phyloP scores from a whole-genome alignment of 352 stramenopile species.

The Phytophthora sojae region DNA sequence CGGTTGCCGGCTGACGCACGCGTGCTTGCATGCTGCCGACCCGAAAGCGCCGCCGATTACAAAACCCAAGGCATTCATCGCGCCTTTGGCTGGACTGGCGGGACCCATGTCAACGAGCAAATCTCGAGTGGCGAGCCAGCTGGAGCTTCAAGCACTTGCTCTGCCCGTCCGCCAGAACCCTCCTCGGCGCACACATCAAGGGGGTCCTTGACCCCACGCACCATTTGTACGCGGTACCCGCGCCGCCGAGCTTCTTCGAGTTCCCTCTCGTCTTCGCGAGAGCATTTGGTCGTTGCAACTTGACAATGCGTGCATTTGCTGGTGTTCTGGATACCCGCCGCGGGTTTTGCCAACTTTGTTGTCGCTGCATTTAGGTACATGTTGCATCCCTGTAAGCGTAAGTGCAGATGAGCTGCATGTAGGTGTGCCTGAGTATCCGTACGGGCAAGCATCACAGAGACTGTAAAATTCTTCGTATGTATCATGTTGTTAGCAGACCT shows the following conservation, averaged over 20 bases:
- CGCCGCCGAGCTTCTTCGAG: background rate
- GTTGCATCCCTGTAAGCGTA: background rate
- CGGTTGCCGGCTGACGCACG: conserved; percentile 14
- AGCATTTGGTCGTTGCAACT: background rate
- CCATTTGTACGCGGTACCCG: conserved; percentile 10
- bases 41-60: conserved; percentile 4
- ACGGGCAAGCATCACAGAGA: no score
- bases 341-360: background rate
- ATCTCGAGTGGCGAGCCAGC: conserved; percentile 25
- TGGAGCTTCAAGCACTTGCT: conserved; percentile 34
- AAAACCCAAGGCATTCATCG: conserved; percentile 1
- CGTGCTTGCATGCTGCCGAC: background rate
- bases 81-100: conserved; percentile 6
- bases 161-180: conserved; percentile 18
- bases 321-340: background rate
- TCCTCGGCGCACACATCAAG: conserved; percentile 23
- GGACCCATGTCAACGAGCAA: conserved; percentile 28
- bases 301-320: conserved; percentile 9
- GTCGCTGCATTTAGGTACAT: conserved; percentile 2
- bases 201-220: conserved; percentile 10
- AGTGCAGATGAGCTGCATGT: background rate
- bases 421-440: no score
- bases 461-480: no score
- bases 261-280: background rate
- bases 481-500: background rate